Conservation (phyloP, 352 stramenopile genomes). For the Phytophthora nicotianae region DNA sequence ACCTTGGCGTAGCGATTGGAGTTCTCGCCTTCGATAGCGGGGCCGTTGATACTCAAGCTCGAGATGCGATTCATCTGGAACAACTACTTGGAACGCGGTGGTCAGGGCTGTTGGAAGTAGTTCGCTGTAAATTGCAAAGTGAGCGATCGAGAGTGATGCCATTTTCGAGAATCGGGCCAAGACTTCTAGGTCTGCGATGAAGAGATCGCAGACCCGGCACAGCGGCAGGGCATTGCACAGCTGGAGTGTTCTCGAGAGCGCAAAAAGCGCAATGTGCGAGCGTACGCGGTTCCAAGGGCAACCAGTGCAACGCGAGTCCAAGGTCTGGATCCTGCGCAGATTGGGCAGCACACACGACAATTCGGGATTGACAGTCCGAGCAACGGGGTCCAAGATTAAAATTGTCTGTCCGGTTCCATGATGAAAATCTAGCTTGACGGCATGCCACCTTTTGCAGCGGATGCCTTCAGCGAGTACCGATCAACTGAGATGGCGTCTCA, state of each 20-base stretch:
- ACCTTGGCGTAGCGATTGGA: conserved; percentile 56
- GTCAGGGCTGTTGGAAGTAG: neutral
- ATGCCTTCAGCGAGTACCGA: no score
- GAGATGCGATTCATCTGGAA: conserved; percentile 24
- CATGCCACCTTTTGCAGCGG: neutral
- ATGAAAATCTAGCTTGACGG: neutral
- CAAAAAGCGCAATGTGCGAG: conserved; percentile 34
- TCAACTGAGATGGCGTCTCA: no score
- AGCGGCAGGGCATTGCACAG: conserved; percentile 11
- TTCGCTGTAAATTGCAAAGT: conserved; percentile 28
- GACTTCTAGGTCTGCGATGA: conserved; percentile 22
- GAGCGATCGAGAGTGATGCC: conserved; percentile 12
- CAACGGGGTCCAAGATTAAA: conserved; percentile 18
- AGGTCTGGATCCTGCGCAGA: neutral
- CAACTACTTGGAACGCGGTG: neutral
- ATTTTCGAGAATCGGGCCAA: conserved; percentile 1
- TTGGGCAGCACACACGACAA: conserved; percentile 14
- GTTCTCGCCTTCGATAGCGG: conserved; percentile 10
- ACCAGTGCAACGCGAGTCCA: conserved; percentile 6
- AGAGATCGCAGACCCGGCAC: conserved; percentile 3
- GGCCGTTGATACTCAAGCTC: conserved; percentile 28
- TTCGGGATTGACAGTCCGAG: conserved; percentile 9
- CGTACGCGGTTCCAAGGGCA: conserved; percentile 21
- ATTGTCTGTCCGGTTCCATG: conserved; percentile 6
- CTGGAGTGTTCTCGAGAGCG: conserved; percentile 6